Conservation (phyloP, 768 basidiomycete genomes). For the Suillus subaureus region DNA sequence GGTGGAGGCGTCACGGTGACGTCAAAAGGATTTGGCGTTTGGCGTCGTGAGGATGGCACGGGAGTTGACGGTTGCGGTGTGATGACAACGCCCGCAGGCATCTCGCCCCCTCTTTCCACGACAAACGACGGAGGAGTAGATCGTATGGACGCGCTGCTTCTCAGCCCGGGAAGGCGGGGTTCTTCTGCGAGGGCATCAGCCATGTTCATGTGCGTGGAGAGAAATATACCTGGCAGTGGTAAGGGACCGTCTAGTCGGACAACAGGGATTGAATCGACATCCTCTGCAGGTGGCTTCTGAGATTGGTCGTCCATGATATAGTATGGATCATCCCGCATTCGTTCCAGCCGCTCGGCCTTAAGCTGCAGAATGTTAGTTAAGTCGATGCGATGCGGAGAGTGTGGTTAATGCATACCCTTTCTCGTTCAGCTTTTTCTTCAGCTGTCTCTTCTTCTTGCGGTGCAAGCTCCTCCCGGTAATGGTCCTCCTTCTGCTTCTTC, state of each 20-base stretch:
- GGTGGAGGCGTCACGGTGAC: constrained; percentile 38
- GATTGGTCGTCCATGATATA: constrained; percentile 75
- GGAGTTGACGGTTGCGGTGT: constrained; percentile 30
- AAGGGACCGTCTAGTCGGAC: constrained; percentile 77
- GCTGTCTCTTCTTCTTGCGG: constrained; percentile 52
- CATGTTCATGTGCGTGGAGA: neutral
- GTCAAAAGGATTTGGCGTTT: constrained; percentile 29
- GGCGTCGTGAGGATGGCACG: constrained; percentile 28
- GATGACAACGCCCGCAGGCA: constrained; percentile 63
- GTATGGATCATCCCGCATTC: constrained; percentile 86
- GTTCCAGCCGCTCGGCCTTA: constrained; percentile 73
- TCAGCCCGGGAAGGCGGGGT: constrained; percentile 48
- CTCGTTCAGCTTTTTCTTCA: constrained; percentile 62
- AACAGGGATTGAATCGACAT: constrained; percentile 92
- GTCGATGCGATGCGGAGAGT: constrained; percentile 10
- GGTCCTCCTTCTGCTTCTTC: constrained; percentile 45
- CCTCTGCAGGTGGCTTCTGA: constrained; percentile 43
- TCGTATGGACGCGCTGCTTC: constrained; percentile 37
- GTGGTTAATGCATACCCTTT: constrained; percentile 52
- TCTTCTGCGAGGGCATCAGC: constrained; percentile 38
- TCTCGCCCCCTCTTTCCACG: constrained; percentile 82
- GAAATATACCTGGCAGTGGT: constrained; percentile 31
- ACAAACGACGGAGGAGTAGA: constrained; percentile 52
- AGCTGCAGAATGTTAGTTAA: constrained; percentile 46
- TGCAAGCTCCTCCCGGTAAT: constrained; percentile 31